Evolutionary conservation across 2,329 filamentous ascomycete genomes (phyloP).

Genomic region (Thermothelomyces thermophilus): DNA sequence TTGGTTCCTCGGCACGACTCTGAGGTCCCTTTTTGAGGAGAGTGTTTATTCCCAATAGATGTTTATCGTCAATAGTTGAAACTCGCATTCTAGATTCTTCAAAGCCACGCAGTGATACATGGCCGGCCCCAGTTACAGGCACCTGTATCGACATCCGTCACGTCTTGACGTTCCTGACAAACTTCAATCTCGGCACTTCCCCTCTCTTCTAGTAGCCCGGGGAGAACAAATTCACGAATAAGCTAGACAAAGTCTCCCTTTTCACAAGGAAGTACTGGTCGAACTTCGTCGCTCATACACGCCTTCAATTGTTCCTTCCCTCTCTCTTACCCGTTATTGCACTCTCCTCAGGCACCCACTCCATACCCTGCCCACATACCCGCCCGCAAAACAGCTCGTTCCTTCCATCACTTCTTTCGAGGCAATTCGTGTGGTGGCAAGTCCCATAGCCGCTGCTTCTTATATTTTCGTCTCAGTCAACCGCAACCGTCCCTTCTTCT

Average conservation of each 20-base stretch:
- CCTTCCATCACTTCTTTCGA: background rate
- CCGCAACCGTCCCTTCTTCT: slow-evolving; percentile 1
- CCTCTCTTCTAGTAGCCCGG: too few relatives aligned
- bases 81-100: too few relatives aligned
- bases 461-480: background rate
- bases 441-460: background rate
- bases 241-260: background rate
- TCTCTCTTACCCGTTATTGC: background rate
- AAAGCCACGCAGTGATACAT: too few relatives aligned
- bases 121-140: too few relatives aligned
- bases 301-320: slow-evolving; percentile 3
- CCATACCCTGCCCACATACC: background rate
- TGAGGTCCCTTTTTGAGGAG: too few relatives aligned
- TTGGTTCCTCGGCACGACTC: too few relatives aligned
- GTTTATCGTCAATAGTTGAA: too few relatives aligned
- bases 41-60: too few relatives aligned
- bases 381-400: background rate
- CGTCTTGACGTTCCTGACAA: too few relatives aligned
- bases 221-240: too few relatives aligned
- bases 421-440: background rate
- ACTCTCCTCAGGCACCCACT: slow-evolving; percentile 4
- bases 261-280: background rate
- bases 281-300: background rate
- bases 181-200: too few relatives aligned
- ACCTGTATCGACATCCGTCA: too few relatives aligned